Conservation (phyloP, 129 eudicot genomes). For the Chrysanthemum makinoi region DNA sequence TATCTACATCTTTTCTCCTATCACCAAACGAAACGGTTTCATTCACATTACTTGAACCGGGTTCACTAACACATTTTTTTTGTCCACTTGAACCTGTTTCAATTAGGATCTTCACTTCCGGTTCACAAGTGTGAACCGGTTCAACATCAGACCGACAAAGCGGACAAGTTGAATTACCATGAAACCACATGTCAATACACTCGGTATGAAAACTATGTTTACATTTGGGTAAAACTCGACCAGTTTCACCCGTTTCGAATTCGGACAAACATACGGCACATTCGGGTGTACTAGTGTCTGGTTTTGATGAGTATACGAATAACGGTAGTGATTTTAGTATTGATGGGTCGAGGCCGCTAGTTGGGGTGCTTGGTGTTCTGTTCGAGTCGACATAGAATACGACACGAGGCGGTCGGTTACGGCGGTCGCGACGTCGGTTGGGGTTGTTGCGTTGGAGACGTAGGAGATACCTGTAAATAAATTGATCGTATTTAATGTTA, state of each 20-base stretch:
- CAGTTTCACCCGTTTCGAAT: conserved; percentile 64
- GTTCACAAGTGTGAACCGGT: background rate
- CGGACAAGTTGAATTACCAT: conserved; percentile 77
- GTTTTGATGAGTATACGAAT: conserved; percentile 38
- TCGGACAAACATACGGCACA: conserved; percentile 96
- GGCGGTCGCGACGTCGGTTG: conserved; percentile 48
- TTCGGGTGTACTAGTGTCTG: conserved; percentile 32
- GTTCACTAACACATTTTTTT: conserved; percentile 8
- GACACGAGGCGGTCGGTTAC: conserved; percentile 41
- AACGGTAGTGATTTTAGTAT: conserved; percentile 56
- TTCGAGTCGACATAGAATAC: conserved; percentile 45
- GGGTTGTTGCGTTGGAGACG: conserved; percentile 43
- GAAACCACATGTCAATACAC: conserved; percentile 95
- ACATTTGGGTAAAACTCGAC: conserved; percentile 69
- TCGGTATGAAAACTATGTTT: conserved; percentile 71
- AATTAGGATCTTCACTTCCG: background rate
- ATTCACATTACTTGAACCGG: conserved; percentile 31
- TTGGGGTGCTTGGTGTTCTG: background rate
- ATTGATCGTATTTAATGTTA: no score
- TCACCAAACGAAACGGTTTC: conserved; percentile 39
- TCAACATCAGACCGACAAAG: conserved; percentile 86
- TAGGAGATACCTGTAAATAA: conserved; percentile 20
- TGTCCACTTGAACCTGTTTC: conserved; percentile 9
- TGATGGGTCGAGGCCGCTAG: conserved; percentile 43
- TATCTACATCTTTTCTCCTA: conserved; percentile 53